phyloP scores from a whole-genome alignment of 1,139 yeast genomes.

The Nakaseomyces nivariensis region DNA sequence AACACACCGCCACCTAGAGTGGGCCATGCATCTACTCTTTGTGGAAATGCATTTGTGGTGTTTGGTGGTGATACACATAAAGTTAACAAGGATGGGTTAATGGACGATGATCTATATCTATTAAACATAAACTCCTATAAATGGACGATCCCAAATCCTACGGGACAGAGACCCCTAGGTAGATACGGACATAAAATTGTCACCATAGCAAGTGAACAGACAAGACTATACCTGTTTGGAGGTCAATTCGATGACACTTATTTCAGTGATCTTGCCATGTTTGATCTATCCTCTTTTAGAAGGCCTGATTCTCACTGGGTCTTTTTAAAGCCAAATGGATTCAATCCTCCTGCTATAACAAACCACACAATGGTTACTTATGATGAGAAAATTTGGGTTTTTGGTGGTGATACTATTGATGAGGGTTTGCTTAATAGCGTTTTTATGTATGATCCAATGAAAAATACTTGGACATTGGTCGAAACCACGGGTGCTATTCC shows the following conservation, averaged over 20 bases:
- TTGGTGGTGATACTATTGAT: conserved; percentile 79
- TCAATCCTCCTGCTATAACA: conserved; percentile 80
- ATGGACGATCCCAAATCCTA: conserved; percentile 84
- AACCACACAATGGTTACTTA: conserved; percentile 83
- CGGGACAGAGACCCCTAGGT: conserved; percentile 78
- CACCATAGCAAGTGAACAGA: conserved; percentile 50
- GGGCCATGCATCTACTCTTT: conserved; percentile 85
- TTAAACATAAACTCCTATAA: conserved; percentile 83
- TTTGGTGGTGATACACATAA: conserved; percentile 96
- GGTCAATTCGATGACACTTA: conserved; percentile 89
- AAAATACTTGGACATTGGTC: conserved; percentile 50
- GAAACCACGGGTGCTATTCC: conserved; percentile 54
- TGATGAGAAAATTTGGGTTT: conserved; percentile 74
- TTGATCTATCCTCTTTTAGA: conserved; percentile 83
- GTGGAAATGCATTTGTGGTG: conserved; percentile 91
- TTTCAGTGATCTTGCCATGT: conserved; percentile 75
- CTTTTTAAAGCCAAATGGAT: conserved; percentile 44
- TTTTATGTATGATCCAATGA: conserved; percentile 69
- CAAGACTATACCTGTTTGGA: conserved; percentile 79
- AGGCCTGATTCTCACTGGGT: conserved; percentile 83
- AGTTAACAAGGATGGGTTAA: conserved; percentile 65
- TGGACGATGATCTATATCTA: conserved; percentile 80
- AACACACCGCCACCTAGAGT: conserved; percentile 91
- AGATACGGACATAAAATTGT: conserved; percentile 85
- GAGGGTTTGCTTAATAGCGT: conserved; percentile 65